Base-by-base conservation (phyloP, 73 alveolate genomes). In the Diophrys sp. region DNA sequence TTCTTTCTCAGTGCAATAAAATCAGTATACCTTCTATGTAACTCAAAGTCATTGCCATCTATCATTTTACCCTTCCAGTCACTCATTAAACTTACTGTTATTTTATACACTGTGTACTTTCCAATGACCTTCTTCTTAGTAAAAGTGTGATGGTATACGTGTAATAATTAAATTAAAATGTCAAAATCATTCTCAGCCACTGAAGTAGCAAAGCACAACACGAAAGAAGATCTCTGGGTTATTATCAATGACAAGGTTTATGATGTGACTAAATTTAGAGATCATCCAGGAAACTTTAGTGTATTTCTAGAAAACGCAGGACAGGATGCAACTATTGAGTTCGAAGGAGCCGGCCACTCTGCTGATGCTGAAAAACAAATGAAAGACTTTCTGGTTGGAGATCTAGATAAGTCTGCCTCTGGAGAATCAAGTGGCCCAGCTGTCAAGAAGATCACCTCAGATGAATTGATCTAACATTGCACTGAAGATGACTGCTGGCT, bases 261-360 rank as follows among this genome's bases (percentile, higher is more conserved):
- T 80, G 90, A 91, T 82, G 87, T 83, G 67, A 87, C 91, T 69
- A 56, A 53, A 67, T 91, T 87, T 83, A 74, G 67, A 54, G 84
- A 79, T n/a, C 97, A 91, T 68, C 97, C 97, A 18, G 97, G 97
- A 54, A 89, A 89, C 27, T 33, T 82, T 44, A 83, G 74, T 67
- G 70, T 32, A 25, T 57, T 87, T 56, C 34, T 80, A 18, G 92
- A 87, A 29, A 87, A 81, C 0, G 93, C 97, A 1, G 96, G 96
- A 71, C 31, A 72, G 77, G 97, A 91, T 53, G 91, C 92, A 26
- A 79, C 90, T 26, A 75, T 55, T 31, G 83, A 74, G 67, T 91
- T 82, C 70, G 88, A 83, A 18, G 80, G 31, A 18, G 87, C 76
- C 2, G 90, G 67, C 31, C 94, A 87, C 56, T 31, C 89, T 11